Conservation (phyloP, 495 filamentous ascomycete genomes). For the Xylaria cubensis region DNA sequence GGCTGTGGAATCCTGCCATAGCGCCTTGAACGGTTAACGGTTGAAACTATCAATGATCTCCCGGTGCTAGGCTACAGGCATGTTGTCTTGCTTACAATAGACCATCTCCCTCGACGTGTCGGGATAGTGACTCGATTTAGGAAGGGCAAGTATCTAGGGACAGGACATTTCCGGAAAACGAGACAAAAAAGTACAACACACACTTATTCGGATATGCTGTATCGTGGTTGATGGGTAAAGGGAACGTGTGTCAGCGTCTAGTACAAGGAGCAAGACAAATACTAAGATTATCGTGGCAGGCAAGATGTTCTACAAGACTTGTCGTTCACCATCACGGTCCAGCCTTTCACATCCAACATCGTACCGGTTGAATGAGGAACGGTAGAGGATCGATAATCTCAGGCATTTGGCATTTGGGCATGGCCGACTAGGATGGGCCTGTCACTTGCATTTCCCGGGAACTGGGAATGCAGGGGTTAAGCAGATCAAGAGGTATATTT, state of each 20-base stretch:
- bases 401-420: constrained; percentile 18
- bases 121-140: neutral
- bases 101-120: constrained; percentile 5
- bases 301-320: constrained; percentile 17
- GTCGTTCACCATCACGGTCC: constrained; percentile 13
- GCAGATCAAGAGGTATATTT: constrained; percentile 26
- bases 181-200: constrained; percentile 18
- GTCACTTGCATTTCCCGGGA: constrained; percentile 27
- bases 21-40: constrained; percentile 6
- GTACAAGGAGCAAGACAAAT: constrained; percentile 22
- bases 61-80: constrained; percentile 19
- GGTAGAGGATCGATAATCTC: constrained; percentile 10
- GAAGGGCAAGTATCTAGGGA: neutral
- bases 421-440: constrained; percentile 26
- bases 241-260: constrained; percentile 26
- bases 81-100: constrained; percentile 10
- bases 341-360: constrained; percentile 1
- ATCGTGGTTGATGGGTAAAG: constrained; percentile 15
- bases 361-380: neutral
- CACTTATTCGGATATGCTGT: constrained; percentile 15
- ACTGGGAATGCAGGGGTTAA: constrained; percentile 29
- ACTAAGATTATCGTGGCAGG: constrained; percentile 20
- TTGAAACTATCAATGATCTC: constrained; percentile 17
- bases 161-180: constrained; percentile 14
- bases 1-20: constrained; percentile 1